Conservation (phyloP, 805 yeast species). For the Spencermartinsiella europaea region DNA sequence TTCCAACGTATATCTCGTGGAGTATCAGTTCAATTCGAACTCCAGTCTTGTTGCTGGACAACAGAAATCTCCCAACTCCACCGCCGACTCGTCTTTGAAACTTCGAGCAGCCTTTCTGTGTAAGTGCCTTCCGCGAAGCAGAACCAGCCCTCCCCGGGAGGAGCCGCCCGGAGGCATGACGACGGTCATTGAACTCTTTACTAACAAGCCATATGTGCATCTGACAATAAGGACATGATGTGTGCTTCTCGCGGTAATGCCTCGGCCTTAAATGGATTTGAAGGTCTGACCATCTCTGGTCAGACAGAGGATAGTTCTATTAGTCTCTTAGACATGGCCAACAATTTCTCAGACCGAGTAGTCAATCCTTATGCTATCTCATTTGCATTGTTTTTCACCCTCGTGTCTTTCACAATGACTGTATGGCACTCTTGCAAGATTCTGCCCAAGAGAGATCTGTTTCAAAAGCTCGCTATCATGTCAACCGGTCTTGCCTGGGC, state of each 20-base stretch:
- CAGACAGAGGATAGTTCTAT: not conserved
- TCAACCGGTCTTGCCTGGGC: constrained; percentile 11
- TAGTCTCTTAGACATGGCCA: constrained; percentile 18
- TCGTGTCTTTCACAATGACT: constrained; percentile 8
- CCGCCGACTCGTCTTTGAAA: constrained; percentile 7
- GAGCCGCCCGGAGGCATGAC: too few relatives aligned
- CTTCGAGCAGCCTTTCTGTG: constrained; percentile 17
- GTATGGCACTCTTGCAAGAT: constrained; percentile 7
- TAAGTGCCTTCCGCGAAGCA: not conserved
- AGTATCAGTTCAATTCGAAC: constrained; percentile 14
- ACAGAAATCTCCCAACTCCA: constrained; percentile 2
- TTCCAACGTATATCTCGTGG: constrained; percentile 17
- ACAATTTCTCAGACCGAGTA: constrained; percentile 14
- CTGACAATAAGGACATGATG: not conserved
- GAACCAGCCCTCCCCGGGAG: too few relatives aligned
- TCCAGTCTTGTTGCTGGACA: constrained; percentile 5
- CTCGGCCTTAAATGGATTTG: constrained; percentile 2
- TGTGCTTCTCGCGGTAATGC: constrained; percentile 11
- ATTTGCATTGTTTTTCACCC: constrained; percentile 12
- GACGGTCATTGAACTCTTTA: too few relatives aligned
- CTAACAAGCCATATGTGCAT: constrained; percentile 15
- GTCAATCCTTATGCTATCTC: constrained; percentile 17
- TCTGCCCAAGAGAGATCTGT: constrained; percentile 7
- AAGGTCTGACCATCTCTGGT: not conserved
- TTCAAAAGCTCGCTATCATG: constrained; percentile 2